These are phyloP conservation scores for Colletotrichum truncatum DNA, from an alignment of 2,329 filamentous ascomycete species.

Conservation along the genomic window DNA sequence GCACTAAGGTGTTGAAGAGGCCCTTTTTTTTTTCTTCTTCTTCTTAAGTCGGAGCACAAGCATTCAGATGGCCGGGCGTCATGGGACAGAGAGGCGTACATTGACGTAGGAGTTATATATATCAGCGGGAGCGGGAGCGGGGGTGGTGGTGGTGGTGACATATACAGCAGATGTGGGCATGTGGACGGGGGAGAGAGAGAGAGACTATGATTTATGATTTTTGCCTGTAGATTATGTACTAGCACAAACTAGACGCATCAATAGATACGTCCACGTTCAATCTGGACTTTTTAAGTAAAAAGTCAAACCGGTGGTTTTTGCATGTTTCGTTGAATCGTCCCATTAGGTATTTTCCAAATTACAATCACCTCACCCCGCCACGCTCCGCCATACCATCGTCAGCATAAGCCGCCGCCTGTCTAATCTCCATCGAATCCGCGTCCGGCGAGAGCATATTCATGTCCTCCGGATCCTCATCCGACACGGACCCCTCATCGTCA, in stretches of 20 bases:
- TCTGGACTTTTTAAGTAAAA: too few species aligned
- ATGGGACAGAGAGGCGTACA: not conserved
- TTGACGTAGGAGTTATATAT: not conserved
- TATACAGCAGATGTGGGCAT: not conserved
- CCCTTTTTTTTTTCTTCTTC: too few species aligned
- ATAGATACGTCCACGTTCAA: not conserved
- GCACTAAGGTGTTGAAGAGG: conserved; percentile 49
- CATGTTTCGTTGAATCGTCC: too few species aligned
- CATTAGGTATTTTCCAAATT: not conserved
- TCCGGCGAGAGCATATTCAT: too few species aligned
- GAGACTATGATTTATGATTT: conserved; percentile 10
- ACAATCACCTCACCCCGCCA: not conserved
- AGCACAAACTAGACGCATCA: conserved; percentile 15
- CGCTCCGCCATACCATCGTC: conserved; percentile 23
- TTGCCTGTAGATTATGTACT: conserved; percentile 17
- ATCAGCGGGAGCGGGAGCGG: too few species aligned
- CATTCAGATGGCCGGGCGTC: not conserved
- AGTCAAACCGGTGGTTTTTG: too few species aligned
- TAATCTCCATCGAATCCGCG: conserved; percentile 37
- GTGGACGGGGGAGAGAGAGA: too few species aligned
- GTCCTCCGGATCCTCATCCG: too few species aligned
- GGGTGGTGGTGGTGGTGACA: too few species aligned
- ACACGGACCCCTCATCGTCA: conserved; percentile 44
- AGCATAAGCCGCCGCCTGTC: conserved; percentile 35
- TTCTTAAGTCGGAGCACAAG: too few species aligned